These are phyloP conservation scores for Medicago truncatula DNA, from an alignment of 306 rosid species.

Conservation along the genomic window MtrunA17r5.0-ANR NC_053042.1:34923501-34924000, in stretches of 20 bases:
- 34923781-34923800: conserved; percentile 52
- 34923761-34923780: conserved; percentile 47
- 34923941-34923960: conserved; percentile 49
- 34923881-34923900: conserved; percentile 51
- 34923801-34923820: conserved; percentile 48
- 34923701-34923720: conserved; percentile 50
- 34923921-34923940: conserved; percentile 52
- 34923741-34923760: conserved; percentile 55
- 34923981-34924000: conserved; percentile 32
- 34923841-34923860: conserved; percentile 46
- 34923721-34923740: conserved; percentile 49
- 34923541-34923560: conserved; percentile 11
- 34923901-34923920: conserved; percentile 48
- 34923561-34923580: conserved; percentile 19
- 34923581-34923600: not conserved
- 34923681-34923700: conserved; percentile 50
- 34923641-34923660: conserved; percentile 58
- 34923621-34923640: conserved; percentile 57
- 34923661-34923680: conserved; percentile 57
- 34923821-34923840: conserved; percentile 47
- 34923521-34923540: conserved; percentile 19
- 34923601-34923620: conserved; percentile 1
- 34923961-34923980: conserved; percentile 20
- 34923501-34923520: not conserved
- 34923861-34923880: conserved; percentile 45